phyloP scores from a whole-genome alignment of 2,329 filamentous ascomycete species.

The Penicillium sp. region DNA sequence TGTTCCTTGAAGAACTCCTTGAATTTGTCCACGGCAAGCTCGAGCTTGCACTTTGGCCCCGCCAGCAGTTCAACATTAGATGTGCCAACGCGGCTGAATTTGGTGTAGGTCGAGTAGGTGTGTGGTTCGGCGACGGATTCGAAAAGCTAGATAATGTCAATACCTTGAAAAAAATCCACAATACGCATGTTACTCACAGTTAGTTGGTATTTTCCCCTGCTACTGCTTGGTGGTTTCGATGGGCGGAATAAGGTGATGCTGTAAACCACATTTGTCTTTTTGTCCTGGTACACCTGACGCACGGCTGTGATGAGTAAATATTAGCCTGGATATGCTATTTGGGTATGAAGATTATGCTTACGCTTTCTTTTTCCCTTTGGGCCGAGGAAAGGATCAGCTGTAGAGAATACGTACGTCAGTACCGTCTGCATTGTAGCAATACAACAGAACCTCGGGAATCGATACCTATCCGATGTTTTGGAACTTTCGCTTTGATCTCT shows the following conservation, averaged over 20 bases:
- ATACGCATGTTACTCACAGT: slow-evolving; percentile 49
- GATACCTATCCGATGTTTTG: slow-evolving; percentile 1
- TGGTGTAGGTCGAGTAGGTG: slow-evolving; percentile 61
- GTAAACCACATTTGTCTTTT: slow-evolving; percentile 59
- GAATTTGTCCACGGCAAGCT: slow-evolving; percentile 52
- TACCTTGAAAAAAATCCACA: neutral
- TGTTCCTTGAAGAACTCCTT: slow-evolving; percentile 57
- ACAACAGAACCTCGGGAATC: neutral
- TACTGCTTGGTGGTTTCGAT: slow-evolving; percentile 45
- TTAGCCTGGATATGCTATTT: neutral
- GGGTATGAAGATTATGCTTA: neutral
- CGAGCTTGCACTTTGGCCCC: slow-evolving; percentile 31
- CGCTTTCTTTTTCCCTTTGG: slow-evolving; percentile 52
- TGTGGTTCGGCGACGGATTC: slow-evolving; percentile 60
- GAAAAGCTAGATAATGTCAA: slow-evolving; percentile 56
- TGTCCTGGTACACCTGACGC: slow-evolving; percentile 61
- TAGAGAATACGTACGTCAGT: slow-evolving; percentile 6
- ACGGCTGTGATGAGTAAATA: neutral
- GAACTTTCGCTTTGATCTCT: neutral
- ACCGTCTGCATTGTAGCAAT: neutral
- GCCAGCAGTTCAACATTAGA: slow-evolving; percentile 34
- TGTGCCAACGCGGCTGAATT: slow-evolving; percentile 39
- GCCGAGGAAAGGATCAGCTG: slow-evolving; percentile 3
- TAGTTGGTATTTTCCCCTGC: slow-evolving; percentile 59
- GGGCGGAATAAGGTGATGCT: slow-evolving; percentile 59